Base-by-base conservation (phyloP, 768 basidiomycete genomes). In the Asterophora lycoperdoides region DNA sequence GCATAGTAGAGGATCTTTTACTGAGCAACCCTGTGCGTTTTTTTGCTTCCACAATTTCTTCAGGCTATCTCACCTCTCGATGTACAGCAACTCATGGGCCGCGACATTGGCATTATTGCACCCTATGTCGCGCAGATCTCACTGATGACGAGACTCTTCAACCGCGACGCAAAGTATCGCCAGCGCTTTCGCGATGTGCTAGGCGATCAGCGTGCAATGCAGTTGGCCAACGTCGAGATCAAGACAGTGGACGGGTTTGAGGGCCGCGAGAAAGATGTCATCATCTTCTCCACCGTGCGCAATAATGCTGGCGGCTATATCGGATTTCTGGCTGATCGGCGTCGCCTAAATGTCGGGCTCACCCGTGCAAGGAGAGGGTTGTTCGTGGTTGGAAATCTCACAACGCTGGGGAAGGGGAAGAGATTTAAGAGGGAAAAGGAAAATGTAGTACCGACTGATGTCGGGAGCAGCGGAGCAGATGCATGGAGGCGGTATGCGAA, bases 191-290 rank as follows among this genome's bases (percentile, higher is more conserved):
- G 67, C 33, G 60, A 65, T 5, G 74, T 80, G 0, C 73, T 94
- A 18, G 92, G 91, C 17, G 66, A 75, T 11, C 75, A 75, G 39
- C 81, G 90, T 19, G 81, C 75, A 15, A 70, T 77, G 67, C 83
- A 93, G 55, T 64, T 91, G 6, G 60, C 68, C 0, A 64, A 78
- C 44, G 76, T 96, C 44, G 93, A 95, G 65, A 78, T 95, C 59
- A 90, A 89, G 70, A 95, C 93, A 0, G 93, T 96, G 11, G 93
- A 96, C 58, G 93, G 93, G 15, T 96, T 94, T 64, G 91, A 96
- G 65, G 93, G 93, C 10, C 78, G 91, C 38, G 91, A 96, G 70
- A 95, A 95, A 69, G 86, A 91, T 26, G 81, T 95, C 35, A 89
- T 96, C 54, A 76, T 96, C 36, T 93, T 96, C 64, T 91, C 89